Base-by-base conservation (phyloP, 1,284 basidiomycete species). In the Pseudozyma pruni region DNA sequence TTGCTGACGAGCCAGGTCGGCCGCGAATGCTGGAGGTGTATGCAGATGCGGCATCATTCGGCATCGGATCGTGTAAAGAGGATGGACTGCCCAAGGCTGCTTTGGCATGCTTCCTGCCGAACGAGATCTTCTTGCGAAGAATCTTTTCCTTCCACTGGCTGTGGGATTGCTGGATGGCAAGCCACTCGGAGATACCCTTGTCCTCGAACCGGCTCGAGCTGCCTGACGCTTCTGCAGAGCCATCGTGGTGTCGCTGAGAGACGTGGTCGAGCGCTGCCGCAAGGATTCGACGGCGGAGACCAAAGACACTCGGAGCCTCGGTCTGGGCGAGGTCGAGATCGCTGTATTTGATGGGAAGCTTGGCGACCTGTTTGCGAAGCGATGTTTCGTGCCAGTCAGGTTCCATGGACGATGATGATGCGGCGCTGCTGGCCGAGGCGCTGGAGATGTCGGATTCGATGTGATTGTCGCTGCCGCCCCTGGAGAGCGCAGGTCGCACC, bases 371-470 rank as follows among this genome's bases (percentile, higher is more conserved):
- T 8, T 54, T 61, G 29, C 56, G 52, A 22, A 71, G 48, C 27
- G 40, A 56, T 17, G 57, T 40, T n/a, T 71, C 61, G 13, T 47
- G 43, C 68, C 68, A 71, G 25, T 60, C 55, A 41, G 41, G 4
- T 17, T 62, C 58, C 64, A 68, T 68, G 32, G 62, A 59, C 17
- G 64, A 68, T 0, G 54, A 61, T 9, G 48, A 29, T 3, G 37
- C 20, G 27, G 37, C 20, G 37, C 27, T 32, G 46, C 46, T 48
- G 29, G 58, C 58, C 14, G 64, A 56, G 6, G 64, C 34, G 31
- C 43, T 57, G 0, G 64, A 68, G 35, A 61, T 50, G 58, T 68
- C 64, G 13, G 64, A 68, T 20, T 62, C 58, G 58, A 62, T 55
- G 11, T 54, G 47, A 29, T 54, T 25, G 39, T 56, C 48, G 44